Evolutionary conservation across 768 basidiomycete species (phyloP), one percentile per base, ranked within the genome.

Genomic region (Termitomyces sp.): DNA sequence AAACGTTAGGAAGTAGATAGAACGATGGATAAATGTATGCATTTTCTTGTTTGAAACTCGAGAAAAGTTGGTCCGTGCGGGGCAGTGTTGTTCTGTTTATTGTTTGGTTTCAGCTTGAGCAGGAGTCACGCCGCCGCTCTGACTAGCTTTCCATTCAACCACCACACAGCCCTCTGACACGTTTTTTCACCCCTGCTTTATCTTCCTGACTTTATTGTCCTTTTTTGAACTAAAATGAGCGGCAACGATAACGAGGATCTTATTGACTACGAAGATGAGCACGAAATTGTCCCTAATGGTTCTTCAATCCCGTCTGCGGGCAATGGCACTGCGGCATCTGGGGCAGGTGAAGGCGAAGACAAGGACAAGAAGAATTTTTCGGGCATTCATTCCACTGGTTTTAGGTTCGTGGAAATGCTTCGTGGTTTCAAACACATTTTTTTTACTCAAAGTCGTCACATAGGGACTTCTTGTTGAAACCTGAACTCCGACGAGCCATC

Each of bases 351-450:
- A 24, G 81, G 74, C 45, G 85, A 77, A 62, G 89, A 88, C 65
- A 93, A 91, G 74, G 91, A 92, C 67, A 93, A 94, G 82, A 96
- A 95, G 85, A 97, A 96, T 73, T 98, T 96, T 70, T 96, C 97
- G 60, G 97, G 97, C 32, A 98, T 99, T 68, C 97, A 99, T 80
- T 95, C 95, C n/a, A 99, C 97, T 62, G 97, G 97, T 58, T 99
- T 99, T 78, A 86, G 97, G 95, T 95, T 56, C 56, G 85, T 70
- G 42, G 9, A 14, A 18, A 22, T 43, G 7, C 5, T 44, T 18
- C 32, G 55, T 22, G 52, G 42, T 56, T 37, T 16, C 30, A 44
- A 22, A 59, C 40, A 37, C 55, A 27, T 34, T 20, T 44, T 44
- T 53, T 67, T 66, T 65, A 49, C 62, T 55, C 22, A 20, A 42